Evolutionary conservation across 106 monocot species (phyloP).

Genomic region (Dioscorea alata): DNA sequence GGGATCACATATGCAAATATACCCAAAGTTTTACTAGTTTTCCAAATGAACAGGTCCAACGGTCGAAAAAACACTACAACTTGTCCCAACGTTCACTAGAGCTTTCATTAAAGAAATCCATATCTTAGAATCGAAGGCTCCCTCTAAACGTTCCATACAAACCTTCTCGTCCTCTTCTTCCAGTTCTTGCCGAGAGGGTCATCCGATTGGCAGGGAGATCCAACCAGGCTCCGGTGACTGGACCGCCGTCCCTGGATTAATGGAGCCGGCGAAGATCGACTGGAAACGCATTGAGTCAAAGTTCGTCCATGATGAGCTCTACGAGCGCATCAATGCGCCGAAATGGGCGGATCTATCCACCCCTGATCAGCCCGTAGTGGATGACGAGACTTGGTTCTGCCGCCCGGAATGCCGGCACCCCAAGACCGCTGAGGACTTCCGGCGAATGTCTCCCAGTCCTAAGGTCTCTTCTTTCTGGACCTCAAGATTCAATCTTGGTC

Average conservation of each 20-base stretch:
- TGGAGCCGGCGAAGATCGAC: conserved; percentile 87
- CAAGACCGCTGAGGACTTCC: conserved; percentile 64
- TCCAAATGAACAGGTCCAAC: conserved; percentile 11
- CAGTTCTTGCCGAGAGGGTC: neutral
- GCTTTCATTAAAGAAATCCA: neutral
- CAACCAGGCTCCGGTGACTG: too few relatives aligned
- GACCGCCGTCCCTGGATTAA: too few relatives aligned
- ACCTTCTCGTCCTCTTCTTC: neutral
- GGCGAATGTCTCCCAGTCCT: conserved; percentile 22
- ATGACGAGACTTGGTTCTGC: conserved; percentile 90
- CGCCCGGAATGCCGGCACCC: conserved; percentile 91
- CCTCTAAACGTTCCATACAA: neutral
- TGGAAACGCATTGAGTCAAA: conserved; percentile 62
- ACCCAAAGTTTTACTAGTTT: too few relatives aligned
- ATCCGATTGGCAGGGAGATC: neutral
- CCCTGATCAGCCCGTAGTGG: conserved; percentile 22
- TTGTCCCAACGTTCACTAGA: neutral
- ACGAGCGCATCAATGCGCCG: conserved; percentile 85
- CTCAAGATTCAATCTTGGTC: neutral
- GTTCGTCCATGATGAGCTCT: conserved; percentile 68
- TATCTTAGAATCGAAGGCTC: neutral
- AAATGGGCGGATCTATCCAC: conserved; percentile 71
- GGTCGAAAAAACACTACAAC: conserved; percentile 21
- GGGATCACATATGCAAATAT: too few relatives aligned
- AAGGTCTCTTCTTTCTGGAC: conserved; percentile 20